Base-by-base conservation (phyloP, 2,329 filamentous ascomycete genomes). In the Xylaria sp. region DNA sequence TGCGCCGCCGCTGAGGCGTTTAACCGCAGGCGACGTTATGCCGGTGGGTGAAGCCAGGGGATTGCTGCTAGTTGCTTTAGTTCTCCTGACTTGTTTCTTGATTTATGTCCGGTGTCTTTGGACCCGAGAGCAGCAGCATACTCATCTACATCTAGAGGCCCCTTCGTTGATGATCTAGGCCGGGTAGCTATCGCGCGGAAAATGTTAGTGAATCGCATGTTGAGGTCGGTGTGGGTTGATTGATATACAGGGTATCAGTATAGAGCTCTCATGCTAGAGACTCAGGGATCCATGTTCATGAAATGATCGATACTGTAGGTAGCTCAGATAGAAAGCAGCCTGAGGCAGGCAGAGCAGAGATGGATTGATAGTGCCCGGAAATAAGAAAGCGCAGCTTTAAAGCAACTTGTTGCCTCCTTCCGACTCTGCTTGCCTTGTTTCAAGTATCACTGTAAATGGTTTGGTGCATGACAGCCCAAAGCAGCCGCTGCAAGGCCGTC, bases 111-210 rank as follows among this genome's bases (percentile, higher is more conserved):
- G 59, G 54, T 12, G 54, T 12, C 25, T 41, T 12, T 33, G 39
- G 64, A 43, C 70, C 67, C 31, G 54, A 59, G 49, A 25, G 80
- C 89, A 81, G 58, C 48, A 28, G 80, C 89, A 81, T 85, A 95
- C 92, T 95, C 91, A 71, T 91, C 89, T 70, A 84, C 82, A 75
- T 96, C 93, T 23, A 97, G 83, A 3, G 94, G 94, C 0, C 93
- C 93, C 79, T 90, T 92, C 4, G 93, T 96, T 54, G 91, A 87
- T 51, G 91, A 89, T 60, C 91, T 85, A 9, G 91, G 87, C 54
- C 90, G 82, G n/a, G 86, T 81, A 55, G 86, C 87, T 88, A 77
- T n/a, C 46, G 66, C 64, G 73, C 71, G 71, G 39, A 75, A 66
- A 23, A 74, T 51, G 73, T 79, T 62, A 79, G 77, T 68, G 28